phyloP scores from a whole-genome alignment of 257 asterid genomes.

The Solanum commersonii region DNA sequence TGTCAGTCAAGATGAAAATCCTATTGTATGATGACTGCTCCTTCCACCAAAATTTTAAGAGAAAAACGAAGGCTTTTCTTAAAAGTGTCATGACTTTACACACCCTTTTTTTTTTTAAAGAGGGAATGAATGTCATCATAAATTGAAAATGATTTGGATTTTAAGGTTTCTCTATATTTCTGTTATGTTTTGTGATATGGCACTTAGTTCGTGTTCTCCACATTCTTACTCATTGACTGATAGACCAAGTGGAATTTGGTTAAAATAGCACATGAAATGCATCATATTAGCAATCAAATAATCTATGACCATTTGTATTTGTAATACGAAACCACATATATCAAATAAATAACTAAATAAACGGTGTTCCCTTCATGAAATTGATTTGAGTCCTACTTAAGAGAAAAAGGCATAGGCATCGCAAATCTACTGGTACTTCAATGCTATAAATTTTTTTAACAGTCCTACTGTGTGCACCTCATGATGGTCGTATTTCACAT shows the following conservation, averaged over 20 bases:
- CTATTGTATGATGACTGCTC: neutral
- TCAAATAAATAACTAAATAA: neutral
- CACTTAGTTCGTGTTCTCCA: neutral
- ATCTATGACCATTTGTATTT: neutral
- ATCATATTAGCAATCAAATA: neutral
- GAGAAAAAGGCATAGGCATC: neutral
- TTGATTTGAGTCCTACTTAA: neutral
- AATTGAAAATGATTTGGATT: neutral
- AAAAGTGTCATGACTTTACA: neutral
- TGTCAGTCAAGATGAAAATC: neutral
- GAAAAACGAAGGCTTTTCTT: neutral
- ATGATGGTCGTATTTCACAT: neutral
- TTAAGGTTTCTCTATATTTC: neutral
- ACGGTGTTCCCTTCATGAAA: neutral
- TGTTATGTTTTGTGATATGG: neutral
- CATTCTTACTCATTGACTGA: neutral
- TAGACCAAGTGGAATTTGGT: neutral
- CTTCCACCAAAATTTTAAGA: neutral
- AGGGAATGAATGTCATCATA: neutral
- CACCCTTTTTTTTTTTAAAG: neutral
- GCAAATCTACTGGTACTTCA: neutral
- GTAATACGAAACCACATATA: neutral
- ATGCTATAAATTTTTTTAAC: neutral
- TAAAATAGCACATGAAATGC: neutral
- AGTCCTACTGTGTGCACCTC: neutral